These are phyloP conservation scores for Talaromyces adpressus DNA, from an alignment of 495 filamentous ascomycete species.

Conservation along the genomic window DNA sequence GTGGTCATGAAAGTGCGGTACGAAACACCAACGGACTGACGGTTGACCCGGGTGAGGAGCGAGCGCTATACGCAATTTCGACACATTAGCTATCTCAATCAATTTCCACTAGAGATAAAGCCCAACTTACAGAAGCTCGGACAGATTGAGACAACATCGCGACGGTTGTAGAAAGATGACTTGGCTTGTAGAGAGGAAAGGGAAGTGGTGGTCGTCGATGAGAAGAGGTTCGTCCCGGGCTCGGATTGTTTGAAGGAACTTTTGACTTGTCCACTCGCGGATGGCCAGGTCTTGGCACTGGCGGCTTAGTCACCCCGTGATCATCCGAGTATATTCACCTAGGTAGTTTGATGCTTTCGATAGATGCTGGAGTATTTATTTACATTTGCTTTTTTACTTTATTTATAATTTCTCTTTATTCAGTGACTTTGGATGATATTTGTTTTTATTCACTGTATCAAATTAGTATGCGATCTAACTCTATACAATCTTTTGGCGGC, in stretches of 20 bases:
- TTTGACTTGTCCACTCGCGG: slow-evolving; percentile 10
- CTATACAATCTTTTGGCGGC: neutral
- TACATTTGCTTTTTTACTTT: neutral
- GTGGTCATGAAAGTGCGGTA: slow-evolving; percentile 72
- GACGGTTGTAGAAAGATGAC: slow-evolving; percentile 14
- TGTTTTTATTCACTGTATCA: neutral
- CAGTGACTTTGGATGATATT: neutral
- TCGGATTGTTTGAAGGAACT: slow-evolving; percentile 8
- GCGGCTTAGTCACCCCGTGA: slow-evolving; percentile 9
- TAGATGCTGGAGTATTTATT: neutral
- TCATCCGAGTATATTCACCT: neutral
- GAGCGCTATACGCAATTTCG: slow-evolving; percentile 57
- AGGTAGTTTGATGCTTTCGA: neutral
- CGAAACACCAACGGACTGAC: slow-evolving; percentile 57
- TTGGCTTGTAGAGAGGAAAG: neutral
- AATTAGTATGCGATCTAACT: neutral
- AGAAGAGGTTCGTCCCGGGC: slow-evolving; percentile 5
- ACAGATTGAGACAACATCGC: slow-evolving; percentile 64
- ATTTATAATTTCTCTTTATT: neutral
- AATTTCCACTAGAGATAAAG: slow-evolving; percentile 8
- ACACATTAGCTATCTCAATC: slow-evolving; percentile 10
- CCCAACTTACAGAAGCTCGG: slow-evolving; percentile 53
- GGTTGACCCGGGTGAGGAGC: slow-evolving; percentile 67
- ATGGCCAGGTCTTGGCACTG: slow-evolving; percentile 4
- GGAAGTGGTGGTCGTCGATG: neutral